Percentiles rank a stretch among this genome's conserved stretches.
Conservation (phyloP, 139 green algal species). For the Parachlorella kessleri region DNA sequence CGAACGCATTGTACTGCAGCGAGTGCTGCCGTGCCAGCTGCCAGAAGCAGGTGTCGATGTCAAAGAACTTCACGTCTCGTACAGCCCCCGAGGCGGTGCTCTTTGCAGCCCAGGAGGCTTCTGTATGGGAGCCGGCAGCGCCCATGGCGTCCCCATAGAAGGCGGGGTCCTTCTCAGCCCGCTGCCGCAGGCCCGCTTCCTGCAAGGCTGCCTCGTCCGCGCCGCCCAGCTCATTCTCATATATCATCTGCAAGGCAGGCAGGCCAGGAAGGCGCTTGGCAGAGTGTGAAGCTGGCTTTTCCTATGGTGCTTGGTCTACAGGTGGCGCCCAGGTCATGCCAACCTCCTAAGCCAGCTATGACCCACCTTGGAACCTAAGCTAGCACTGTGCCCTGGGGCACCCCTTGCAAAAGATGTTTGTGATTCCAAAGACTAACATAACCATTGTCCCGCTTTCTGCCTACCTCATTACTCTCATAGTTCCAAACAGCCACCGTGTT, state of each 20-base stretch:
- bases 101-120: conserved; percentile 33
- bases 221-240: conserved; percentile 41
- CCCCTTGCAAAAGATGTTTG: no score
- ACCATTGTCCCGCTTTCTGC: neutral
- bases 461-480: conserved; percentile 58
- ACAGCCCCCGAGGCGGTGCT: conserved; percentile 48
- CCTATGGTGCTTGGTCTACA: no score
- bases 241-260: conserved; percentile 45
- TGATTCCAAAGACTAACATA: no score
- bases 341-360: no score
- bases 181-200: conserved; percentile 51
- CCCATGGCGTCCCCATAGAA: neutral
- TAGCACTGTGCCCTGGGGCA: no score
- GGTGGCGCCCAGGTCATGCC: neutral
- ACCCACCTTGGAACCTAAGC: no score
- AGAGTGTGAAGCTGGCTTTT: no score
- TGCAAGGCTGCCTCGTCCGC: conserved; percentile 55
- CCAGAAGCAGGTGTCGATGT: conserved; percentile 59
- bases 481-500: conserved; percentile 51
- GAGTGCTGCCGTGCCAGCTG: conserved; percentile 49
- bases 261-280: no score
- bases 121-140: neutral
- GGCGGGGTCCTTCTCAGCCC: conserved; percentile 44
- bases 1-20: conserved; percentile 36
- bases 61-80: conserved; percentile 56